A percentile compares a stretch with the other conserved stretches of the same genome.
phyloP scores from a whole-genome alignment of 148 eudicot species.

The Cornus kousa region DNA sequence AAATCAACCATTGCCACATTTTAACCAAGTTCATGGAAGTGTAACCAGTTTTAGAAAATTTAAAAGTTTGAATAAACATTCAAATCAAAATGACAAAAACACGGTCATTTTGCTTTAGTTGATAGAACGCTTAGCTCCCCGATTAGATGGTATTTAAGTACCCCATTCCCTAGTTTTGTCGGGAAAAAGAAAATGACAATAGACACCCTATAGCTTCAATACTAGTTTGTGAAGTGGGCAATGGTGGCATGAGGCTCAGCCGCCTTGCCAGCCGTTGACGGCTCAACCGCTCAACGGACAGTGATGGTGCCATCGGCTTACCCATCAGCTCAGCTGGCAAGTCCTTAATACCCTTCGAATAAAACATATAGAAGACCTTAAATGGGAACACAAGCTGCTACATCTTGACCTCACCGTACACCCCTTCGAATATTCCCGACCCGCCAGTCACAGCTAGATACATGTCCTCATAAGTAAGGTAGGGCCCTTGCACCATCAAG shows the following conservation, averaged over 20 bases:
- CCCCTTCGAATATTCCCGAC: constrained; percentile 42
- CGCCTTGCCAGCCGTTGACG: constrained; percentile 39
- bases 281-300: constrained; percentile 35
- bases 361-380: constrained; percentile 40
- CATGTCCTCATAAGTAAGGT: constrained; percentile 50
- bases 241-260: constrained; percentile 35
- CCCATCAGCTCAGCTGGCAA: not conserved
- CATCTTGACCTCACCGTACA: constrained; percentile 38
- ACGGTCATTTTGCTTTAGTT: too few species aligned
- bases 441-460: constrained; percentile 48
- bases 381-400: constrained; percentile 45
- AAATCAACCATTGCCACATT: too few species aligned
- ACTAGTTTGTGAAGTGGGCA: not conserved
- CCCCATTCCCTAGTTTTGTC: too few species aligned
- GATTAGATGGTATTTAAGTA: too few species aligned
- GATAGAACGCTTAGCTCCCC: too few species aligned
- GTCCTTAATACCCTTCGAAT: not conserved
- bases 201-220: too few species aligned
- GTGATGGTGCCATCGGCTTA: constrained; percentile 5
- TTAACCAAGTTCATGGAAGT: too few species aligned
- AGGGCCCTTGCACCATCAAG: constrained; percentile 58
- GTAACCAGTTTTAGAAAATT: too few species aligned
- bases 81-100: too few species aligned
- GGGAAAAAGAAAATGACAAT: too few species aligned
- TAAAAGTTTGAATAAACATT: too few species aligned